Base-by-base conservation (phyloP, 208 protist genomes). In the Wallacemonas sp. region DNA sequence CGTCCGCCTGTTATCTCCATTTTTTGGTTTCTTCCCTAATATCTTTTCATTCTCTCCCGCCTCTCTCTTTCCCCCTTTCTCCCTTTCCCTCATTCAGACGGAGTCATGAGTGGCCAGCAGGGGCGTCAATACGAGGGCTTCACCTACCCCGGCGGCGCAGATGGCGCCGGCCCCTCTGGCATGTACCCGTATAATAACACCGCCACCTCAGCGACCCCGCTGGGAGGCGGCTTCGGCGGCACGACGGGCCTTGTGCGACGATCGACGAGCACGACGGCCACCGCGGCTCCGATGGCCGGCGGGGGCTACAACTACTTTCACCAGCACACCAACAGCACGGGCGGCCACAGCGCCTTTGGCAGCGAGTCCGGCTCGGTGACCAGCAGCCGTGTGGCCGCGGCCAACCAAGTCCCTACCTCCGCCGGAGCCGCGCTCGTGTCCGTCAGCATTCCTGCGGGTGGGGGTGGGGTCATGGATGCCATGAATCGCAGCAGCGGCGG, bases 221-320 rank as follows among this genome's bases (percentile, higher is more conserved):
- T 48, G n/a, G 63, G 61, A 20, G 23, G 32, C 20, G 49, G 25
- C 26, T 22, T 33, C 22, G 52, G 52, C 11, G 48, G 49, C 1
- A 67, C 41, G 46, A 73, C 74, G 20, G 76, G 76, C n/a, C 65
- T 81, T 22, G 64, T 71, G 2, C 70, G 70, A 18, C 70, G 76
- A 44, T 65, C 76, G 22, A 33, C 61, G 4, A 45, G 3, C 57
- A 31, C 55, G 11, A 68, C 38, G 3, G 45, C 41, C 44, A 20
- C 11, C 44, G 11, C 4, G 8, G 44, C 11, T 48, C n/a, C n/a
- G n/a, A n/a, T 0, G 3, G 29, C 11, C 18, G 70, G 28, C 22
- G 68, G 45, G 31, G 70, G 65, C 46, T 83, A 79, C 67, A 74
- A 74, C 65, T 83, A 83, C 73, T 83, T 83, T 32, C 77, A 83